A percentile compares a stretch with the other conserved stretches of the same genome.
phyloP scores from a whole-genome alignment of 1,284 basidiomycete genomes.

The Apiotrichum mycotoxinovorans region DNA sequence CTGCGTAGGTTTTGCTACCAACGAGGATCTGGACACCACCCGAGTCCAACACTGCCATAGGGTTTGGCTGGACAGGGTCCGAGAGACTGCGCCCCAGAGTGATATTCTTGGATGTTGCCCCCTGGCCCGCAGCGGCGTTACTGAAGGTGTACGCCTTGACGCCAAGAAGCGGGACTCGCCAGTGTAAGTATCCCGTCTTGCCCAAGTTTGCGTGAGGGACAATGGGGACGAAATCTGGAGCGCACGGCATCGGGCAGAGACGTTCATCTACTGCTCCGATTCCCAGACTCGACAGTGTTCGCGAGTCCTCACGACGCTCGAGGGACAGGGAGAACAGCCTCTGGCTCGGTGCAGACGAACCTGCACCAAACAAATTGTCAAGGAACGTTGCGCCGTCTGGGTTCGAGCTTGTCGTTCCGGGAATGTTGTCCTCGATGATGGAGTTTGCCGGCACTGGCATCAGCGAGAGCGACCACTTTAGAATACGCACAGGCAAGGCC shows the following conservation, averaged over 20 bases:
- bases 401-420: conserved; percentile 42
- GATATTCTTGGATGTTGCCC: conserved; percentile 22
- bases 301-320: conserved; percentile 43
- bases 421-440: conserved; percentile 36
- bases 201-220: conserved; percentile 40
- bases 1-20: conserved; percentile 29
- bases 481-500: conserved; percentile 40
- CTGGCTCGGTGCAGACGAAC: conserved; percentile 40
- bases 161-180: conserved; percentile 35
- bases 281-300: conserved; percentile 40
- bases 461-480: too few species aligned
- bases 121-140: conserved; percentile 26
- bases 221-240: conserved; percentile 38
- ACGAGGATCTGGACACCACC: conserved; percentile 47
- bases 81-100: conserved; percentile 31
- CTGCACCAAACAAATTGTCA: conserved; percentile 49
- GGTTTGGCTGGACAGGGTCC: conserved; percentile 25
- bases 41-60: conserved; percentile 46
- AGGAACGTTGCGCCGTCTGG: conserved; percentile 50
- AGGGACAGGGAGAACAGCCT: conserved; percentile 45
- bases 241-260: conserved; percentile 41
- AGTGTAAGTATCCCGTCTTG: conserved; percentile 42
- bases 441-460: conserved; percentile 43
- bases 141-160: conserved; percentile 31
- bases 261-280: conserved; percentile 34